These are phyloP conservation scores for Geoglossum cookeanum DNA, from an alignment of 2,329 filamentous ascomycete genomes.

Conservation along the genomic window DNA sequence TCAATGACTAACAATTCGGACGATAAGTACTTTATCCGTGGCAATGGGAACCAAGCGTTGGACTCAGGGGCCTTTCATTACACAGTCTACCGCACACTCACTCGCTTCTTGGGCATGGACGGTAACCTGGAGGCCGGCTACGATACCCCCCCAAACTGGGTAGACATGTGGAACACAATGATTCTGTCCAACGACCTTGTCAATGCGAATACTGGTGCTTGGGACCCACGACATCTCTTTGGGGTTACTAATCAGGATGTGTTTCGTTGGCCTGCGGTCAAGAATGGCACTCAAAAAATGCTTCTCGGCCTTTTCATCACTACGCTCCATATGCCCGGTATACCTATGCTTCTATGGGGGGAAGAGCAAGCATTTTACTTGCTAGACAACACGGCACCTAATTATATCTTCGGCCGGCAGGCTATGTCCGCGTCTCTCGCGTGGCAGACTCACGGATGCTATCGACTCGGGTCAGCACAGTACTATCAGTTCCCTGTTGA, in stretches of 20 bases:
- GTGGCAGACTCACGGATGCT: slow-evolving; percentile 47
- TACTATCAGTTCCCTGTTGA: slow-evolving; percentile 38
- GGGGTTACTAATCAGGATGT: slow-evolving; percentile 48
- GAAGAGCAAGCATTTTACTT: slow-evolving; percentile 48
- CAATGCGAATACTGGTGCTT: slow-evolving; percentile 39
- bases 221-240: slow-evolving; percentile 45
- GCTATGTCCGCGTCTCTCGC: slow-evolving; percentile 41
- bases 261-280: slow-evolving; percentile 41
- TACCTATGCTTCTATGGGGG: slow-evolving; percentile 36
- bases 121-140: slow-evolving; percentile 17
- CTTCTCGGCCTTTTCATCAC: slow-evolving; percentile 39
- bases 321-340: slow-evolving; percentile 39
- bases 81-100: slow-evolving; percentile 40
- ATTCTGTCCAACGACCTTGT: slow-evolving; percentile 38
- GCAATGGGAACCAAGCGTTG: slow-evolving; percentile 31
- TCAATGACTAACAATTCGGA: slow-evolving; percentile 25
- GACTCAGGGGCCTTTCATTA: slow-evolving; percentile 45
- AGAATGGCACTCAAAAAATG: slow-evolving; percentile 36
- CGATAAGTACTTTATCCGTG: slow-evolving; percentile 31
- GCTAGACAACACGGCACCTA: slow-evolving; percentile 41
- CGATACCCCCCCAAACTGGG: slow-evolving; percentile 21
- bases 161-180: slow-evolving; percentile 36
- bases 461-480: slow-evolving; percentile 34
- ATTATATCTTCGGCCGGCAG: slow-evolving; percentile 47
- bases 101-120: slow-evolving; percentile 17